These are phyloP conservation scores for Lophiostoma macrostomum DNA, from an alignment of 495 filamentous ascomycete species.

Conservation along the genomic window DNA sequence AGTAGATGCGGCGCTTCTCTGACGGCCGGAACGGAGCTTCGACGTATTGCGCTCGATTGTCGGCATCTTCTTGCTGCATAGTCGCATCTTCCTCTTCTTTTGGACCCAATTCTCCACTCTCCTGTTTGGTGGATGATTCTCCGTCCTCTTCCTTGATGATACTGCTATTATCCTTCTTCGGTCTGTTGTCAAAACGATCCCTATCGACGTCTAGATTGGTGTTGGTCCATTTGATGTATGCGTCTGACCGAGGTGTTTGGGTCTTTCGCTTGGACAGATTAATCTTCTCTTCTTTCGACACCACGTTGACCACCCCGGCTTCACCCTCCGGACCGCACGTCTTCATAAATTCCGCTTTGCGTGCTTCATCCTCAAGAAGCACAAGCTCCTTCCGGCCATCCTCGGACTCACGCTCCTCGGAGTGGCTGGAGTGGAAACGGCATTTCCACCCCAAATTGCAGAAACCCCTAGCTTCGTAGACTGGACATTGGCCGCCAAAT, in stretches of 20 bases:
- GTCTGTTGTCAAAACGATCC: constrained; percentile 6
- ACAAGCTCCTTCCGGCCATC: constrained; percentile 81
- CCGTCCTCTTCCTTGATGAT: constrained; percentile 33
- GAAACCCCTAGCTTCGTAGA: constrained; percentile 69
- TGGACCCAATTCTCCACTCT: background rate
- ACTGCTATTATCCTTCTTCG: constrained; percentile 33
- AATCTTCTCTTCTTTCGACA: constrained; percentile 62
- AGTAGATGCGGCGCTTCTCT: constrained; percentile 90
- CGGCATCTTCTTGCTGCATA: no score
- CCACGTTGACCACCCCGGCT: constrained; percentile 72
- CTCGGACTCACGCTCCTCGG: constrained; percentile 64
- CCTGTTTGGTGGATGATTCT: constrained; percentile 28
- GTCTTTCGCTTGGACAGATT: constrained; percentile 65
- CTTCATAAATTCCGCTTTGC: constrained; percentile 41
- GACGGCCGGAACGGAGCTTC: constrained; percentile 85
- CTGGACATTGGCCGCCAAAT: constrained; percentile 71
- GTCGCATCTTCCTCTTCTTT: constrained; percentile 17
- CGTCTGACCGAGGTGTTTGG: constrained; percentile 65
- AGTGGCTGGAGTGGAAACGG: constrained; percentile 79
- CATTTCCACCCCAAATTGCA: constrained; percentile 90
- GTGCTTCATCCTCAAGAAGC: constrained; percentile 47
- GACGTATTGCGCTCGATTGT: constrained; percentile 72
- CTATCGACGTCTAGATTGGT: constrained; percentile 9
- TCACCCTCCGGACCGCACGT: constrained; percentile 41
- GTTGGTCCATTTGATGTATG: constrained; percentile 72